Evolutionary conservation across 1,284 basidiomycete genomes (phyloP), one percentile per base, ranked within the genome.

Genomic region (Microbotryomycetes sp.): DNA sequence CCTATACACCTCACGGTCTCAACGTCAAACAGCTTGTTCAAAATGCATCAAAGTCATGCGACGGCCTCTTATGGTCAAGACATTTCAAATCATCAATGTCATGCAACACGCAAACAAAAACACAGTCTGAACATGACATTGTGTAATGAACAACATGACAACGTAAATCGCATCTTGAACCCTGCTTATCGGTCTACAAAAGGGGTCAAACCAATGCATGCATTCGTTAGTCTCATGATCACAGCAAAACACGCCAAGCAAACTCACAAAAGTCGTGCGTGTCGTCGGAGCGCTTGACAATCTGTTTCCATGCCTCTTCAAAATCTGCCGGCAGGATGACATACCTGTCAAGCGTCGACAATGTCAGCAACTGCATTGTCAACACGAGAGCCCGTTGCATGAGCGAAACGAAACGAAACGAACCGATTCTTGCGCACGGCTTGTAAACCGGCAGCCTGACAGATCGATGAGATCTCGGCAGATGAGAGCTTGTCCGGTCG

Each of bases 241-340:
- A 22, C 32, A 2, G 9, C 25, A 12, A 47, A 22, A 19, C 14
- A 23, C 46, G 19, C 36, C 57, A 56, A 36, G n/a, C 16, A 29
- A 25, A 77, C 92, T 77, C 76, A 94, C 92, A 97, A 77, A 97
- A 97, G 70, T 94, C 92, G 78, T 88, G 88, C 51, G 90, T 94
- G 74, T 96, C 92, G 79, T 96, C 89, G 60, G 84, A 83, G 71
- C 88, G 82, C 81, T 94, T 96, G 83, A 96, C 89, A 70, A 65
- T 74, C 71, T 93, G 90, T 82, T 96, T 97, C 92, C 92, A 97
- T 73, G 91, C 90, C 77, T 97, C 92, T 76, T 98, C 96, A 75
- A 97, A 98, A 82, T 99, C 96, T 31, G 88, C 84, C 0, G 96
- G 94, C 53, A 98, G 81, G 74, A 99, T 94, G 59, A 99, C 84